Base-by-base conservation (phyloP, 192 early-diverging fungal species). In the Coemansia sp. region DNA sequence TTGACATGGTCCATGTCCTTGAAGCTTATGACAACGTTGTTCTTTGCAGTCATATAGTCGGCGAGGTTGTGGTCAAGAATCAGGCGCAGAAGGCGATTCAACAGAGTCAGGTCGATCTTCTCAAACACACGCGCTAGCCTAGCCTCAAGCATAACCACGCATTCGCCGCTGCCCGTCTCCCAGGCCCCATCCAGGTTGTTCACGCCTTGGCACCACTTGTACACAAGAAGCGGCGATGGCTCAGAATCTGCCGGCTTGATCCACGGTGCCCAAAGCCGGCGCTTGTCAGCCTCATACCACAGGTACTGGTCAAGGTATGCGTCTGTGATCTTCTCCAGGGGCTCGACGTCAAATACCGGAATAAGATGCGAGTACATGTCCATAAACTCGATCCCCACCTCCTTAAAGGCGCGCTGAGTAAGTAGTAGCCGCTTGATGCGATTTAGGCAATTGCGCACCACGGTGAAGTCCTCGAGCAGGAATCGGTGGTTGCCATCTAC, bases 1-100 rank as follows among this genome's bases (percentile, higher is more conserved):
- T 99, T 99, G 48, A 96, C 92, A 75, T 99, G 97, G 81, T 93
- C 94, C 97, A 99, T 99, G 67, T 99, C 97, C 84, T 98, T 99
- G 86, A 96, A 99, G 64, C 88, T 95, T 53, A 99, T 75, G 15
- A 91, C 93, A 35, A 99, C 90, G 84, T 99, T 99, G 85, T 99
- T 99, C 84, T 99, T 99, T 67, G 95, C 94, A 0, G 97, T 97
- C 88, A 98, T 95, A 74, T 99, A 99, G 68, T 99, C 97, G n/a
- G 97, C 97, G 86, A 99, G 87, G 74, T 98, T 97, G 86, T 98
- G 97, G 82, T 99, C 97, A 40, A 99, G 82, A 80, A 99, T 93
- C 40, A 99, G 84, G 43, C 97, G 89, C 70, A 99, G 79, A 31
- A 99, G 84, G 48, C 94, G 89, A 60, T 95, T 94, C 35, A 99